Base-by-base conservation (phyloP, 305 asterid genomes). In the Fraxinus platypoda region DNA sequence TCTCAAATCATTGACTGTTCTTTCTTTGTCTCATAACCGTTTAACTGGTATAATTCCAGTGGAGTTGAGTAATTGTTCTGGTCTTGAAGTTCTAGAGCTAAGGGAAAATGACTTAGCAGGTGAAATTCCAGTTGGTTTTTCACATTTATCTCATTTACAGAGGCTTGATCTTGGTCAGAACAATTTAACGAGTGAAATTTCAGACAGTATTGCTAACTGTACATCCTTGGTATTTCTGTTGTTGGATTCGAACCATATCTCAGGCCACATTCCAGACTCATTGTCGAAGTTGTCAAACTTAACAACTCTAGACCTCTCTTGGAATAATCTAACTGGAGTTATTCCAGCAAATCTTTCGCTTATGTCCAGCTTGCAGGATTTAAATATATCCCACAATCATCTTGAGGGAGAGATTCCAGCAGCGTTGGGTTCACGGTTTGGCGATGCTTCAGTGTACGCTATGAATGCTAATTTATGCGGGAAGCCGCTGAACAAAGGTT, bases 361-460 rank as follows among this genome's bases (percentile, higher is more conserved):
- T 41, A 87, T 90, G 73, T 38, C 89, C 79, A 78, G 88, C 26
- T 79, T 94, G 85, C 91, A 75, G 78, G 83, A 73, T 59, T 77
- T 92, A 43, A 94, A 94, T 84, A 43, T 92, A 78, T 92, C 98
- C 0, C 80, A 83, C 38, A 94, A 94, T 81, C 79, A 87, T 82
- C 91, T 94, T 6, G 89, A 88, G 75, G 98, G 98, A 41, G 89
- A 89, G 89, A 93, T 94, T 74, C 97, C 98, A 1, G 87, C 62
- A 54, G 81, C 90, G 0, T 78, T 92, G 80, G 90, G 93, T 54
- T 80, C 89, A 41, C 91, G 89, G 78, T 94, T 93, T 83, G 77
- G 81, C 33, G 91, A 94, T 71, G 90, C 95, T 80, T 91, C 94
- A 21, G 85, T 86, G n/a, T 94, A 86, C 84, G 87, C 80, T 13